Conservation (phyloP, 495 filamentous ascomycete species). For the Penicillium roqueforti region DNA sequence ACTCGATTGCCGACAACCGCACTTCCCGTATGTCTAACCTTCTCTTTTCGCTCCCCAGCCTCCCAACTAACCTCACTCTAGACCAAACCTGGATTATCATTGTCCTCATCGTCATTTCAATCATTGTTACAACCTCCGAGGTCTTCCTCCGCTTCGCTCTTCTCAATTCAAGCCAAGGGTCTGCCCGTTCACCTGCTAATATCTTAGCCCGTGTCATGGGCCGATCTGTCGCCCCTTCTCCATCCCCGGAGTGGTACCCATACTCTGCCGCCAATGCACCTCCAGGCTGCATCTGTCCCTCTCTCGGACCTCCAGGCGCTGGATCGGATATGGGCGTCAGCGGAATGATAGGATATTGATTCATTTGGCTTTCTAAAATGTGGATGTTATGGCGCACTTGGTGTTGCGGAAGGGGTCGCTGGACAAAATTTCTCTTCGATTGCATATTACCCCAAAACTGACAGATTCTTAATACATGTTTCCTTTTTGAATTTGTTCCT, state of each 20-base stretch:
- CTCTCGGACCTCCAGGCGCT: conserved; percentile 9
- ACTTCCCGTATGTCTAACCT: conserved; percentile 60
- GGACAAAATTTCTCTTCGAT: not conserved
- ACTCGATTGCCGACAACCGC: conserved; percentile 87
- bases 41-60: not conserved
- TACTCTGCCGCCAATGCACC: conserved; percentile 13
- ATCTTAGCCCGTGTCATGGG: conserved; percentile 25
- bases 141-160: conserved; percentile 85
- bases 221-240: conserved; percentile 12
- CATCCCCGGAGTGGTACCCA: conserved; percentile 14
- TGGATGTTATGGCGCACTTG: not conserved
- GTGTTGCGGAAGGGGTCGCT: not conserved
- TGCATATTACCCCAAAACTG: conserved; percentile 1
- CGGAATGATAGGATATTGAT: conserved; percentile 9
- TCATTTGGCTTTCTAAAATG: conserved; percentile 1
- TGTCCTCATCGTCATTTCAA: conserved; percentile 82
- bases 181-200: conserved; percentile 11
- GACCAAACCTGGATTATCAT: conserved; percentile 97
- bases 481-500: not conserved
- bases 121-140: conserved; percentile 85
- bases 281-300: conserved; percentile 28
- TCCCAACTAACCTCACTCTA: conserved; percentile 14
- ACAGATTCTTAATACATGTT: not conserved
- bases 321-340: conserved; percentile 10
- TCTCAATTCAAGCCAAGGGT: conserved; percentile 44